These are phyloP conservation scores for Mycena sp. DNA, from an alignment of 1,284 basidiomycete species.

Conservation along the genomic window DNA sequence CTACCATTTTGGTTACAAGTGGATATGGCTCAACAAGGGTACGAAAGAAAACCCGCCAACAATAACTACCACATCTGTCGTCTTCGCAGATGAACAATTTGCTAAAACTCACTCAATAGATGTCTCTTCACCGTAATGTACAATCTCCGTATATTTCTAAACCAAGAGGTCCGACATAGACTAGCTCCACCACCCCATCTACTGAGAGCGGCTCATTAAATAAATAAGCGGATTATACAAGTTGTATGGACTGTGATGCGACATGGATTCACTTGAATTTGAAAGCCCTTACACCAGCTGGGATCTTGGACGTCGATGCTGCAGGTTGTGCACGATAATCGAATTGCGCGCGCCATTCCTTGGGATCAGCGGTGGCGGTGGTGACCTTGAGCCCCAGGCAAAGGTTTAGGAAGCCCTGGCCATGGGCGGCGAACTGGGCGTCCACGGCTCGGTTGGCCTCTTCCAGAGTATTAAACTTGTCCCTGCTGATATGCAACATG, in stretches of 20 bases:
- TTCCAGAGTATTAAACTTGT: neutral
- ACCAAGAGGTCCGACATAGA: neutral
- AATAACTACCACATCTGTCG: constrained; percentile 10
- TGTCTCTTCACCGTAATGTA: too few species aligned
- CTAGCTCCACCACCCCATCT: too few species aligned
- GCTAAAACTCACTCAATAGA: constrained; percentile 19
- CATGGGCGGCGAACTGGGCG: constrained; percentile 7
- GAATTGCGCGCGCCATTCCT: constrained; percentile 29
- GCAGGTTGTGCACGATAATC: constrained; percentile 25
- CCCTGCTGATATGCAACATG: constrained; percentile 4
- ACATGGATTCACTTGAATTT: too few species aligned
- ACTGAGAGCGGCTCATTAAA: too few species aligned
- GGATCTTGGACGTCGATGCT: constrained; percentile 10
- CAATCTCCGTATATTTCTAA: neutral
- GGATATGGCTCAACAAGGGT: constrained; percentile 57
- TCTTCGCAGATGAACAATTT: constrained; percentile 28
- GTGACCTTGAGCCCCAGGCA: neutral
- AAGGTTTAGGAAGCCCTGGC: constrained; percentile 23
- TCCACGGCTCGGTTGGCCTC: constrained; percentile 18
- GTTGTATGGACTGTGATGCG: too few species aligned
- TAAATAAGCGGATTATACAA: too few species aligned
- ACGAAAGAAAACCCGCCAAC: constrained; percentile 18
- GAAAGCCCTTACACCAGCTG: constrained; percentile 20
- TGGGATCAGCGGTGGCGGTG: constrained; percentile 3
- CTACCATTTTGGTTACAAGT: constrained; percentile 58